These are phyloP conservation scores for Nemania abortiva DNA, from an alignment of 2,329 filamentous ascomycete species.

Conservation along the genomic window DNA sequence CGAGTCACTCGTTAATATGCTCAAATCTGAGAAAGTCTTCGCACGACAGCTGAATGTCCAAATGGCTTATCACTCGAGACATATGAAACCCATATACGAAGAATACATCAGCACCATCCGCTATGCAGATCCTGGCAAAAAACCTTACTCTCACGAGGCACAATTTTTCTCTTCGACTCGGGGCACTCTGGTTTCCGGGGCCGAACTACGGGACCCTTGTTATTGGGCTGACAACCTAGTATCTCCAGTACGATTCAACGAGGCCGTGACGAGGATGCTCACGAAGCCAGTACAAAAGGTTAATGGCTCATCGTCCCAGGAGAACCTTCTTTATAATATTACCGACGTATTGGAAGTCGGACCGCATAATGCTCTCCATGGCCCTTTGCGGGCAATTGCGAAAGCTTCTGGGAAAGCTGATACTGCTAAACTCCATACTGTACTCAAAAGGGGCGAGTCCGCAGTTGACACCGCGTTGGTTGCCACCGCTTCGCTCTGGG, in stretches of 20 bases:
- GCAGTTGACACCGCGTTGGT: conserved; percentile 34
- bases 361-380: conserved; percentile 53
- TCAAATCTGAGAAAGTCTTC: conserved; percentile 40
- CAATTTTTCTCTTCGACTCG: conserved; percentile 37
- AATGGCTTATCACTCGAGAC: conserved; percentile 49
- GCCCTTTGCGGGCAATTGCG: conserved; percentile 36
- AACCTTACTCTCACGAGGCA: conserved; percentile 27
- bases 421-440: conserved; percentile 31
- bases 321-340: conserved; percentile 7
- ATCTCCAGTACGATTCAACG: conserved; percentile 38
- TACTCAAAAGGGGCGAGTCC: conserved; percentile 30
- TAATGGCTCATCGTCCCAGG: background rate
- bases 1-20: conserved; percentile 26
- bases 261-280: conserved; percentile 33
- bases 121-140: conserved; percentile 25
- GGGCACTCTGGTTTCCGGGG: conserved; percentile 16
- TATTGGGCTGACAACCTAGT: conserved; percentile 53
- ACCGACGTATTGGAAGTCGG: conserved; percentile 43
- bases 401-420: conserved; percentile 12
- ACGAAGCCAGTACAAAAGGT: background rate
- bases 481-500: conserved; percentile 36
- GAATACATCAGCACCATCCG: conserved; percentile 42
- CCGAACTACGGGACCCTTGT: conserved; percentile 31
- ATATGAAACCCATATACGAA: conserved; percentile 49
- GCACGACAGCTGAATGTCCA: conserved; percentile 41